Base-by-base conservation (phyloP, 352 stramenopile species). In the Thalassiosira pacifica region DNA sequence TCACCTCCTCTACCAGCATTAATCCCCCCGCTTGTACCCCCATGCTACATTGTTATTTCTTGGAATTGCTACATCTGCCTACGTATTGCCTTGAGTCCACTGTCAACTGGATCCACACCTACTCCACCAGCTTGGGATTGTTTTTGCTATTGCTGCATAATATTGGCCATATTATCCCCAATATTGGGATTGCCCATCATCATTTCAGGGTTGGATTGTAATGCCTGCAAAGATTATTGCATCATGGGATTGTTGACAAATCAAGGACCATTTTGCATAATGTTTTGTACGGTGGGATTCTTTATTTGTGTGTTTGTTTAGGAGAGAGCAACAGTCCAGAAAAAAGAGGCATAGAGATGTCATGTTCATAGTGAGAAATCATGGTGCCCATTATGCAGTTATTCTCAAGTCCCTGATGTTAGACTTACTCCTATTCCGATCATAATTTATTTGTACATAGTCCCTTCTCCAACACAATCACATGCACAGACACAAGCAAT, bases 201-300 rank as follows among this genome's bases (percentile, higher is more conserved):
- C 85, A 95, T 92, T 67, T 83, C 79, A 26, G 87, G 91, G 85
- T 94, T 93, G 53, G 71, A 87, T 18, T 72, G 34, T 11, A 93
- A 24, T 48, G 70, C 57, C 29, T 93, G 52, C 22, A 94, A 67
- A n/a, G 69, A 57, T 73, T 92, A 82, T 48, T 85, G 85, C 24
- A 90, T 65, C 79, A 90, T 89, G 18, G 89, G 89, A 68, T 90
- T 91, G 27, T 83, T 82, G 0, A 76, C 80, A 24, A 91, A 71
- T 68, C 82, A 73, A 64, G 90, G 90, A 83, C 93, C 88, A 60
- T 91, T 94, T n/a, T 79, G 69, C 76, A 94, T 94, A 82, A 94
- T 92, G 73, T 93, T 82, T 74, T 93, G 92, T 11, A 95, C 79
- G 83, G 89, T 91, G 27, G 92, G 92, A 86, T 94, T 93, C 80